These are phyloP conservation scores for Phoma herbarum DNA, from an alignment of 2,329 filamentous ascomycete genomes.

Conservation along the genomic window DNA sequence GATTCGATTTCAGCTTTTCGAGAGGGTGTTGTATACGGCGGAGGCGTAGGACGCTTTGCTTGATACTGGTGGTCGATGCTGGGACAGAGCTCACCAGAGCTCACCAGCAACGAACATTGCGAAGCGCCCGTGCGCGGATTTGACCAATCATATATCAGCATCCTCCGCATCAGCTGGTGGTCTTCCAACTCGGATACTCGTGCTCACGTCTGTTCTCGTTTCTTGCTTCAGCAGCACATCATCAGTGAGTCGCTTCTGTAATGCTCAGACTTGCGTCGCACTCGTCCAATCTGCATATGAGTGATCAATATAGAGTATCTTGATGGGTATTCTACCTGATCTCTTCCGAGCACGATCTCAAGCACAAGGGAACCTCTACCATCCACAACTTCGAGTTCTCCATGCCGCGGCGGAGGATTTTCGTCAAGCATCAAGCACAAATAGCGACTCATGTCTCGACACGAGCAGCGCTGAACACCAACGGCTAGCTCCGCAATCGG, in stretches of 20 bases:
- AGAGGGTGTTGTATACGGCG: not conserved
- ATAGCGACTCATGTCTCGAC: not conserved
- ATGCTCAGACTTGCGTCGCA: too few relatives aligned
- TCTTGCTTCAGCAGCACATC: not conserved
- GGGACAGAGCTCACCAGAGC: slow-evolving; percentile 7
- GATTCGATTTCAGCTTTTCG: too few relatives aligned
- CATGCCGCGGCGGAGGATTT: too few relatives aligned
- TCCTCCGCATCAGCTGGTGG: slow-evolving; percentile 11
- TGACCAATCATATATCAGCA: slow-evolving; percentile 5
- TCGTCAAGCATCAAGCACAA: not conserved
- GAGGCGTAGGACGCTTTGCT: not conserved
- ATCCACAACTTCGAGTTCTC: not conserved
- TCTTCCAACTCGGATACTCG: not conserved
- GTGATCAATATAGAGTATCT: too few relatives aligned
- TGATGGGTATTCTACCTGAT: too few relatives aligned
- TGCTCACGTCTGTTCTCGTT: too few relatives aligned
- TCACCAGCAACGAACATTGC: slow-evolving; percentile 7
- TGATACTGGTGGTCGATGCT: not conserved
- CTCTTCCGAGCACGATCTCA: not conserved
- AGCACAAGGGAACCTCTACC: not conserved
- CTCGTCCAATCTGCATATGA: too few relatives aligned
- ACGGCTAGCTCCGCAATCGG: not conserved
- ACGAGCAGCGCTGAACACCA: not conserved
- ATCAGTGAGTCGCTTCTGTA: too few relatives aligned
- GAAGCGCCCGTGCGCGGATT: slow-evolving; percentile 3